phyloP scores from a whole-genome alignment of 2,329 filamentous ascomycete species.

The Colletotrichum scovillei region DNA sequence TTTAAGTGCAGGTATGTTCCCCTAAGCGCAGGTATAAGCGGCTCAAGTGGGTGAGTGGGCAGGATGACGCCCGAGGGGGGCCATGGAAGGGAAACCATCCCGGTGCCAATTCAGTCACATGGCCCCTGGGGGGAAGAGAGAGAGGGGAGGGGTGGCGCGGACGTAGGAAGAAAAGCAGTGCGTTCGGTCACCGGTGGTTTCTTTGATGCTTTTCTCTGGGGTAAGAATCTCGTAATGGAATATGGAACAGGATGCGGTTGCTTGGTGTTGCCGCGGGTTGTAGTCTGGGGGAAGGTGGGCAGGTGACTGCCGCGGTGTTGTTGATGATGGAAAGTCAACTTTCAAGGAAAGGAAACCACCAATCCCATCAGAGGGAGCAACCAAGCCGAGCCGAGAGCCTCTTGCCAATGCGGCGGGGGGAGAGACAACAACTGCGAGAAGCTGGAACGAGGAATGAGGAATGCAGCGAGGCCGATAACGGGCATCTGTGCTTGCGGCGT shows the following conservation, averaged over 20 bases:
- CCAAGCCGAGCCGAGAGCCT: neutral
- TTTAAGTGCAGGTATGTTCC: conserved; percentile 37
- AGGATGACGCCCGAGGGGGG: conserved; percentile 37
- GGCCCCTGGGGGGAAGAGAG: neutral
- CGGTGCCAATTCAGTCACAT: conserved; percentile 39
- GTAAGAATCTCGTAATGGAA: conserved; percentile 27
- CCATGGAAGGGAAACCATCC: conserved; percentile 41
- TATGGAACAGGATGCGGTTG: neutral
- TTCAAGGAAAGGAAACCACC: neutral
- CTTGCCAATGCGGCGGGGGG: neutral
- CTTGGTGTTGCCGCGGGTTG: neutral
- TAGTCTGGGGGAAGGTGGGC: neutral
- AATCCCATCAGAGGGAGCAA: neutral
- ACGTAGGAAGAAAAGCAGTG: conserved; percentile 41
- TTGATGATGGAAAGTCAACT: neutral
- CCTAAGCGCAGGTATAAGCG: conserved; percentile 41
- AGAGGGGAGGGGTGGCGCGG: conserved; percentile 25
- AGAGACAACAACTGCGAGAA: neutral
- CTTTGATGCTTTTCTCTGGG: conserved; percentile 2
- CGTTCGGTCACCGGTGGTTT: conserved; percentile 3
- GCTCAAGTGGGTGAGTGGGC: conserved; percentile 36
- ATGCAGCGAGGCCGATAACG: conserved; percentile 2
- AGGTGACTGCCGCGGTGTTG: neutral
- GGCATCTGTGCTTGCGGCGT: neutral
- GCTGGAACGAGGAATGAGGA: neutral